These are phyloP conservation scores for Physocladia obscura DNA, from an alignment of 192 early-diverging fungal species.

Conservation along the genomic window DNA sequence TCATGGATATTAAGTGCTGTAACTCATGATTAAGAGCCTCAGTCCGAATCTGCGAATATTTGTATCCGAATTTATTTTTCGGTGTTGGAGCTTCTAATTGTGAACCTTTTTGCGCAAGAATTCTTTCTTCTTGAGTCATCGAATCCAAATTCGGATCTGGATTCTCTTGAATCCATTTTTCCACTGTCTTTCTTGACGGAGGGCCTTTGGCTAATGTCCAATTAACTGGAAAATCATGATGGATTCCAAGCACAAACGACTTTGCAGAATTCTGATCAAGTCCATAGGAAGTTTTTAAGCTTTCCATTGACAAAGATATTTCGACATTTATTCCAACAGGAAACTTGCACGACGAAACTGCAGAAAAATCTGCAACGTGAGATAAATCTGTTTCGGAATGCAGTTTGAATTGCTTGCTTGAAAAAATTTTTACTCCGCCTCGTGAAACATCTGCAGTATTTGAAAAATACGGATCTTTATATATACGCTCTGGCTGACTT, in stretches of 20 bases:
- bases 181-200: conserved; percentile 33
- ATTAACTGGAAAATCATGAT: neutral
- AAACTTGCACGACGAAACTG: neutral
- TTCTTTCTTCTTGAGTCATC: neutral
- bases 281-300: neutral
- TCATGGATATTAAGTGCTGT: conserved; percentile 48
- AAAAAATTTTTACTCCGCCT: conserved; percentile 48
- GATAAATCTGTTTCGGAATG: conserved; percentile 26
- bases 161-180: conserved; percentile 47
- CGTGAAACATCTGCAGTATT: conserved; percentile 61
- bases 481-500: conserved; percentile 39
- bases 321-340: neutral
- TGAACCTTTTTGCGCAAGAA: neutral
- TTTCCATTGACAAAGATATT: neutral
- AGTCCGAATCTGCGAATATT: conserved; percentile 55
- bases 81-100: conserved; percentile 67
- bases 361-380: neutral
- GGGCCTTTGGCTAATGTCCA: conserved; percentile 47
- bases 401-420: conserved; percentile 60
- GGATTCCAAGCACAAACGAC: neutral
- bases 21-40: conserved; percentile 47
- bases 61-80: conserved; percentile 64
- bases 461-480: conserved; percentile 63
- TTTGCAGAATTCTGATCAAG: neutral
- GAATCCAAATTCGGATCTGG: neutral